A percentile compares a stretch with the other conserved stretches of the same genome.
phyloP scores from a whole-genome alignment of 495 filamentous ascomycete species.

The Talaromyces stipitatus region DNA sequence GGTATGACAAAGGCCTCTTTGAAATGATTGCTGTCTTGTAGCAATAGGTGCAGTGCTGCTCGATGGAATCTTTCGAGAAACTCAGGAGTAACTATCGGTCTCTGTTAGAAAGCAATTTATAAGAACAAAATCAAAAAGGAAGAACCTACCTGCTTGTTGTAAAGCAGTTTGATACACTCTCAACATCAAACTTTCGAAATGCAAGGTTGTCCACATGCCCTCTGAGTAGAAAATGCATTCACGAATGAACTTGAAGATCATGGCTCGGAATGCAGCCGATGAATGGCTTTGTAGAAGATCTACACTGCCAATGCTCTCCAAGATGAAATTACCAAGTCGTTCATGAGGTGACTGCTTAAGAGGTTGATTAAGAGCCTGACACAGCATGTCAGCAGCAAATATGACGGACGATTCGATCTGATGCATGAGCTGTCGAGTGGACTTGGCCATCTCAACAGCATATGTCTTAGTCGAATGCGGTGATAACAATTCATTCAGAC shows the following conservation, averaged over 20 bases:
- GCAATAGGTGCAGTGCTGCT: neutral
- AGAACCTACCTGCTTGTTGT: neutral
- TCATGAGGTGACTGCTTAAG: neutral
- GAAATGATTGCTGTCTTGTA: neutral
- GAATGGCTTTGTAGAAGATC: neutral
- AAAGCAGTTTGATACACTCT: neutral
- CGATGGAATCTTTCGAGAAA: neutral
- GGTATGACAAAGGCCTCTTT: neutral
- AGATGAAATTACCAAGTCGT: neutral
- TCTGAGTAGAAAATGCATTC: neutral
- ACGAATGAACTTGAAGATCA: neutral
- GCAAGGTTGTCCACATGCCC: neutral
- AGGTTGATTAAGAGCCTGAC: neutral
- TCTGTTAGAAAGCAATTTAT: neutral
- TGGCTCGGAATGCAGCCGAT: neutral
- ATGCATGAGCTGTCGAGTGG: neutral
- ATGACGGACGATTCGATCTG: neutral
- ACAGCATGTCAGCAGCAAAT: neutral
- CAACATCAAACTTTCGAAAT: neutral
- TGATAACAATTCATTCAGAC: neutral
- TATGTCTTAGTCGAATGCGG: neutral
- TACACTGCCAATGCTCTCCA: neutral
- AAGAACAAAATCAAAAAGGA: neutral
- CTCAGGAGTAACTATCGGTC: neutral
- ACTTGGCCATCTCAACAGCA: neutral